Conservation (phyloP, 345 rosid genomes). For the Rhodomyrtus tomentosa region DNA sequence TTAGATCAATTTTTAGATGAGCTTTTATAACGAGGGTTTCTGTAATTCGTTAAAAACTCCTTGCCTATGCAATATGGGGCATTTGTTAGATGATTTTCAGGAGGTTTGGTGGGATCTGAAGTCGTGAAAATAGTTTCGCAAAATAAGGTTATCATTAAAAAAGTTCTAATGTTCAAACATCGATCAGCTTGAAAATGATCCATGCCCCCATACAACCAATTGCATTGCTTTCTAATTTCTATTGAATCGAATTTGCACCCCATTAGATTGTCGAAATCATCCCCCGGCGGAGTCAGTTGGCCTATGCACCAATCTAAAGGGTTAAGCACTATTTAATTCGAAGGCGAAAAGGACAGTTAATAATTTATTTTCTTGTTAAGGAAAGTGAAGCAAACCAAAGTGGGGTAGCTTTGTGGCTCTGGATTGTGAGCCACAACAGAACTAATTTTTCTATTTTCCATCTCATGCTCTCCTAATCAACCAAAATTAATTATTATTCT, state of each 20-base stretch:
- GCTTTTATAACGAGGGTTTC: not conserved
- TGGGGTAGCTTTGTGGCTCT: not conserved
- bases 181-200: not conserved
- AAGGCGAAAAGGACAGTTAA: not conserved
- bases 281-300: not conserved
- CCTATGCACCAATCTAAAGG: not conserved
- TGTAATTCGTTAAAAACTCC: not conserved
- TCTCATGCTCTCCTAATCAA: not conserved
- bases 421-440: not conserved
- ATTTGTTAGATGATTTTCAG: not conserved
- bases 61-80: not conserved
- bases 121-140: not conserved
- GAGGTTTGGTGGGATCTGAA: not conserved
- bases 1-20: not conserved
- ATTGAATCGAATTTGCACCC: not conserved
- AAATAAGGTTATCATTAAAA: not conserved
- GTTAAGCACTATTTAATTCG: not conserved
- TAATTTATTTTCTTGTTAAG: not conserved
- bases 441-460: too few species aligned
- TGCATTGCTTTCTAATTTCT: not conserved
- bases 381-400: not conserved
- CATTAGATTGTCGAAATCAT: not conserved
- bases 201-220: not conserved
- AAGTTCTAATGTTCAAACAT: not conserved
- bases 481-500: not conserved